Evolutionary conservation across 2,329 filamentous ascomycete species (phyloP).

Genomic region (Annulohypoxylon truncatum): DNA sequence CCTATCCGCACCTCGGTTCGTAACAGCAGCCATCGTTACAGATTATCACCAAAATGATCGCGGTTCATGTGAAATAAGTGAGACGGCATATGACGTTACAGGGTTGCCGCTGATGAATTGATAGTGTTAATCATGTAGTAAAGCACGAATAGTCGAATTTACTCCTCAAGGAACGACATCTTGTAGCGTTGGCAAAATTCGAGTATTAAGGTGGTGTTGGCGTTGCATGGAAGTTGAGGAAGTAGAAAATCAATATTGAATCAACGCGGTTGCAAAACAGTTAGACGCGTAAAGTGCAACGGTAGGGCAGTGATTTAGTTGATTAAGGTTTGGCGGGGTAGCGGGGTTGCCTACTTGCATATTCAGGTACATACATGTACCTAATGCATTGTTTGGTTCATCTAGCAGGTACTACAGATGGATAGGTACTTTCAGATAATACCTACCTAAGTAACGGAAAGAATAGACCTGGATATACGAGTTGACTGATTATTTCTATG

Average conservation of each 20-base stretch:
- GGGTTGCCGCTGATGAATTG: not conserved
- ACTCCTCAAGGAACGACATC: too few relatives aligned
- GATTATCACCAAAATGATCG: not conserved
- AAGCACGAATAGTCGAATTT: too few relatives aligned
- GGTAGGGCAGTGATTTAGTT: not conserved
- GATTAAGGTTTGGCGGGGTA: conserved; percentile 27
- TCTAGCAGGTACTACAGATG: too few relatives aligned
- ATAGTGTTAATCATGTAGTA: too few relatives aligned
- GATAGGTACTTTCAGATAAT: too few relatives aligned
- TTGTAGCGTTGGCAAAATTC: too few relatives aligned
- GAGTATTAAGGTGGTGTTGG: not conserved
- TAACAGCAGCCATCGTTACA: conserved; percentile 19
- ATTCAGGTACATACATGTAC: not conserved
- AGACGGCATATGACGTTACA: not conserved
- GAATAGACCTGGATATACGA: too few relatives aligned
- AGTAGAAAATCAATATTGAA: not conserved
- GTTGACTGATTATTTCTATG: too few relatives aligned
- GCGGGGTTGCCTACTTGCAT: not conserved
- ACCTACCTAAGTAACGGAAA: too few relatives aligned
- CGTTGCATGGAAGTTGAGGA: not conserved
- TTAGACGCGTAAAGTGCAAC: conserved; percentile 29
- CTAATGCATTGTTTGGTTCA: not conserved
- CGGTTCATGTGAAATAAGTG: not conserved
- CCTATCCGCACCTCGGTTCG: not conserved
- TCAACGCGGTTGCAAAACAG: conserved; percentile 4